These are phyloP conservation scores for Annona squamosa DNA, from an alignment of 164 flowering plant genomes.

Conservation along the genomic window DNA sequence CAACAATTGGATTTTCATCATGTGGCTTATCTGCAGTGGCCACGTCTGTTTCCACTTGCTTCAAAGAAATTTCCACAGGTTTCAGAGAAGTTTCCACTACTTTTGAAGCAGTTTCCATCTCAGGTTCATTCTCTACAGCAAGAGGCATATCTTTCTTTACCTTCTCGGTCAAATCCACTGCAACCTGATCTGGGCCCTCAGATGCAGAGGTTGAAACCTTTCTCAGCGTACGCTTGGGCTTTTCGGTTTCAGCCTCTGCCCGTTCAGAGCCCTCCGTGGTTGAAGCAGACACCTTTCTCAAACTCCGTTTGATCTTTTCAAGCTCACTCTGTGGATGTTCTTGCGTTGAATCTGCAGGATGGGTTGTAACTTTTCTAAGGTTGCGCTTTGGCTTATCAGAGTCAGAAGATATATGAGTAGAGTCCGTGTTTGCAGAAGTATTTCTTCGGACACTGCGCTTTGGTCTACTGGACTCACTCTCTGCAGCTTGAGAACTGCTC, in stretches of 20 bases:
- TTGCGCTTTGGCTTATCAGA: conserved; percentile 51
- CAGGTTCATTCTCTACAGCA: conserved; percentile 1
- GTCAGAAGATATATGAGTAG: conserved; percentile 34
- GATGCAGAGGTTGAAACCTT: conserved; percentile 20
- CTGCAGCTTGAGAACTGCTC: conserved; percentile 19
- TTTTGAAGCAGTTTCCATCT: conserved; percentile 10
- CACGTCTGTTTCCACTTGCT: conserved; percentile 5
- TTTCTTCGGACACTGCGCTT: conserved; percentile 45
- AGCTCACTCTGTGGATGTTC: conserved; percentile 64
- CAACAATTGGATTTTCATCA: conserved; percentile 21
- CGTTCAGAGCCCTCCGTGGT: conserved; percentile 29
- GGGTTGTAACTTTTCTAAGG: conserved; percentile 36
- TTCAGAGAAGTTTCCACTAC: conserved; percentile 14
- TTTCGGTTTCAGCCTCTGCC: conserved; percentile 38
- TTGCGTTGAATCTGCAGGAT: conserved; percentile 33
- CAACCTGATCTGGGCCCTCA: conserved; percentile 17
- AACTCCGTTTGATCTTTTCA: conserved; percentile 60
- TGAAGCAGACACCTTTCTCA: conserved; percentile 57
- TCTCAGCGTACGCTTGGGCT: conserved; percentile 31
- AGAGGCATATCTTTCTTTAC: conserved; percentile 25
- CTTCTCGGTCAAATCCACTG: conserved; percentile 24
- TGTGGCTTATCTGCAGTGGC: conserved; percentile 8
- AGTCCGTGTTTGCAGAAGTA: conserved; percentile 38
- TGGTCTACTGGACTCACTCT: conserved; percentile 31
- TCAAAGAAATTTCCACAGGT: conserved; percentile 13